Evolutionary conservation across 2,329 filamentous ascomycete genomes (phyloP), one percentile per base, ranked within the genome.

Genomic region (Xylaria sp.): DNA sequence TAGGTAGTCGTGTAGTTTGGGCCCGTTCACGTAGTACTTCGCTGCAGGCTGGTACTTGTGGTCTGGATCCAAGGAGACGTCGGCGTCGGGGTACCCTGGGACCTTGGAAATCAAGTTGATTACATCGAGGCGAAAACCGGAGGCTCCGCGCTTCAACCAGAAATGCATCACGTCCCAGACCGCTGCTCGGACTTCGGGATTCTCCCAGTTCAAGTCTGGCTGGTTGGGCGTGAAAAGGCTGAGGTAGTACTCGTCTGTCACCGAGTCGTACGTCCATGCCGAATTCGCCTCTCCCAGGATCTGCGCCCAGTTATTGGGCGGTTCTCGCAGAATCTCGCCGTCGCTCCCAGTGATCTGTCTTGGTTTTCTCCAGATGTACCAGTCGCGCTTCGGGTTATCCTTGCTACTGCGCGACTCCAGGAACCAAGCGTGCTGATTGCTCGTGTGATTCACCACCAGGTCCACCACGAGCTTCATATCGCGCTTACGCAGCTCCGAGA

Each of bases 171-270:
- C 86, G 18, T 90, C 85, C 78, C 94, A 92, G 7, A 94, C 89
- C 1, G 92, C 92, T 55, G 87, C 82, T 18, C 92, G 87, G 0
- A 91, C 88, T 10, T 87, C 88, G 0, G 85, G 84, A 66, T 91
- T 92, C 76, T 94, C 91, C 92, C 92, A 96, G 80, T 96, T 96
- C n/a, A 96, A 84, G 74, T 96, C 93, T 0, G 93, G 93, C 78
- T 95, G 93, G 72, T 92, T 89, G 5, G 86, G 87, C 7, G 90
- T 89, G 78, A 93, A 97, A 12, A 96, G 84, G 70, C 92, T 89
- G 0, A 71, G 58, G 32, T 69, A 69, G 44, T 71, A 71, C 15
- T 71, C 66, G 5, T 44, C 58, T 15, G 66, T 71, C n/a, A 18
- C 10, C 25, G 58, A 13, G 37, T 56, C 63, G 34, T 88, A 94